Evolutionary conservation across 257 asterid species (phyloP), one percentile per base, ranked within the genome.

Genomic region (Solanum okadae): DNA sequence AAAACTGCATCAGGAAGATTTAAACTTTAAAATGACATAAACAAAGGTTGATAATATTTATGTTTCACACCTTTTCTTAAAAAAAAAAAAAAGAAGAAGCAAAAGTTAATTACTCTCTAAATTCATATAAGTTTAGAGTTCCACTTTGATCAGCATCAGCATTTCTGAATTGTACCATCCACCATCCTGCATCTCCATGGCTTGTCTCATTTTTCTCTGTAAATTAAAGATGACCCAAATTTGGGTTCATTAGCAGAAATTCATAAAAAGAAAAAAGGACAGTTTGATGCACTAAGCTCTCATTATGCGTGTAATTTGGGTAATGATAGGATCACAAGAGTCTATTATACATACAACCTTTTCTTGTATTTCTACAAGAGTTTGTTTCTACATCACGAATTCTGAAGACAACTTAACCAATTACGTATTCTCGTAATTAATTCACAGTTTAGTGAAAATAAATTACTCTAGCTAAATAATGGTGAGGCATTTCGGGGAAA

Each of bases 141-240:
- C 90, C 92, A 49, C 61, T 92, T 68, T 76, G 83, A 90, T 92
- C 93, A 63, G 38, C 79, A 68, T 92, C 92, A 29, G 93, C 91
- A 84, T 90, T 90, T 84, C 16, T 88, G 38, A 90, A 92, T 78
- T 92, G 93, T 90, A 85, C 85, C 92, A 89, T 84, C 91, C 91
- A 92, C 92, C 92, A 92, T 59, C 93, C 93, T 46, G 90, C 92
- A 78, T 56, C 86, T 25, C 89, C 91, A 22, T 88, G 90, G 56
- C 75, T 56, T 18, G 88, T 90, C 8, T 84, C 90, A 23, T 89
- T 90, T 65, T 86, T 88, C 63, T 86, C 92, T 92, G 88, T 85
- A 87, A 42, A 49, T 87, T 6, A 38, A 40, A 40, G 23, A 37
- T 44, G 37, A 86, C 22, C 86, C 33, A 35, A 83, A 44, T 90